phyloP scores from a whole-genome alignment of 169 alveolate genomes.

The Plasmodium vinckei region DNA sequence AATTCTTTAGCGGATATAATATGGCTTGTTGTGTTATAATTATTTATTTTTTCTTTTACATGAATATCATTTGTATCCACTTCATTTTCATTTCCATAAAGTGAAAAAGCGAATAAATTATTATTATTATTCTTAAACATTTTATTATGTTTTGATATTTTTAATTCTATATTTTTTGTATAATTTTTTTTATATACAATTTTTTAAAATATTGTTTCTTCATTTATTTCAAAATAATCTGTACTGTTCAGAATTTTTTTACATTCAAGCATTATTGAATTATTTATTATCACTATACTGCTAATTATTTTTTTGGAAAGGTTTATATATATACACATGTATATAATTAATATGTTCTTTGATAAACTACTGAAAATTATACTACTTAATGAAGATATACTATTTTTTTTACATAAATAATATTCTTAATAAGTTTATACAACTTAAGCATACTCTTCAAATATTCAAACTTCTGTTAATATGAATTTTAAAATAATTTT shows the following conservation, averaged over 20 bases:
- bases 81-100: neutral
- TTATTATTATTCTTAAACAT: conserved; percentile 1
- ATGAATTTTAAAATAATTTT: too few relatives aligned
- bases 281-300: too few relatives aligned
- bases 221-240: neutral
- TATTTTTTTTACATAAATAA: too few relatives aligned
- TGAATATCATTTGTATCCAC: neutral
- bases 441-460: too few relatives aligned
- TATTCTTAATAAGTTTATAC: too few relatives aligned
- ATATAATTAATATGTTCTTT: too few relatives aligned
- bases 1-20: neutral
- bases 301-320: too few relatives aligned
- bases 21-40: neutral
- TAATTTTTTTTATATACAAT: neutral
- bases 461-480: too few relatives aligned
- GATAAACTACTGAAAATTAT: too few relatives aligned
- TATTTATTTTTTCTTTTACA: neutral
- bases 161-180: neutral
- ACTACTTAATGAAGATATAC: too few relatives aligned
- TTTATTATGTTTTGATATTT: neutral
- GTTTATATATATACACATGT: too few relatives aligned
- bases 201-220: neutral
- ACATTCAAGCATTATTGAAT: too few relatives aligned
- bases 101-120: neutral
- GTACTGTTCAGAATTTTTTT: conserved; percentile 16